Conservation (phyloP, 495 filamentous ascomycete genomes). For the Cladorrhinum samala region DNA sequence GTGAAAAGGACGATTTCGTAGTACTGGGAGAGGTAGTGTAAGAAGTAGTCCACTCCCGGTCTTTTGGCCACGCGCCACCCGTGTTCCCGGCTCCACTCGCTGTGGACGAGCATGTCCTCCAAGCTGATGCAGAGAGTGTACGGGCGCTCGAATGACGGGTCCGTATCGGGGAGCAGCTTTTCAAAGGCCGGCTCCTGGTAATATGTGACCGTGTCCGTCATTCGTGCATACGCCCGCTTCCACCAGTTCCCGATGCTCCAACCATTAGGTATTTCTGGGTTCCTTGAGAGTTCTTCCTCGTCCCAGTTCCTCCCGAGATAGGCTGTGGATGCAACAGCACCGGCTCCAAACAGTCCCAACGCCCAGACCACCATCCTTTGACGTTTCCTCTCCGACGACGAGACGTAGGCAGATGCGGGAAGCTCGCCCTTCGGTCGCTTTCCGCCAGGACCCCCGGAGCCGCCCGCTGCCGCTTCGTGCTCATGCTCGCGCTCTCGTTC, state of each 20-base stretch:
- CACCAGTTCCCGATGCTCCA: slow-evolving; percentile 60
- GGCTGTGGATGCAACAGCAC: slow-evolving; percentile 27
- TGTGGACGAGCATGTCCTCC: slow-evolving; percentile 90
- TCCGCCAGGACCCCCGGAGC: slow-evolving; percentile 33
- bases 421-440: slow-evolving; percentile 50
- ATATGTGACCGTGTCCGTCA: slow-evolving; percentile 69
- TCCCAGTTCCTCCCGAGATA: slow-evolving; percentile 82
- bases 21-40: slow-evolving; percentile 92
- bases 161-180: slow-evolving; percentile 84
- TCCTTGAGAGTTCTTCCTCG: slow-evolving; percentile 61
- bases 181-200: slow-evolving; percentile 95
- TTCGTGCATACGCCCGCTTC: slow-evolving; percentile 67
- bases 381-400: slow-evolving; percentile 77
- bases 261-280: slow-evolving; percentile 64
- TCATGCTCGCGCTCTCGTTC: too few relatives aligned
- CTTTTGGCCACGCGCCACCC: slow-evolving; percentile 95
- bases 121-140: slow-evolving; percentile 89
- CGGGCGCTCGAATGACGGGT: slow-evolving; percentile 73
- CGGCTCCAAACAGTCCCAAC: slow-evolving; percentile 41
- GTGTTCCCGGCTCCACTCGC: slow-evolving; percentile 86
- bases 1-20: slow-evolving; percentile 97
- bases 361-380: slow-evolving; percentile 59
- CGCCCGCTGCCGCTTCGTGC: neutral
- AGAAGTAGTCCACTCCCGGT: slow-evolving; percentile 93
- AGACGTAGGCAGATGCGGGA: slow-evolving; percentile 80